Conservation (phyloP, 352 stramenopile genomes). For the Pythium vanterpoolii region DNA sequence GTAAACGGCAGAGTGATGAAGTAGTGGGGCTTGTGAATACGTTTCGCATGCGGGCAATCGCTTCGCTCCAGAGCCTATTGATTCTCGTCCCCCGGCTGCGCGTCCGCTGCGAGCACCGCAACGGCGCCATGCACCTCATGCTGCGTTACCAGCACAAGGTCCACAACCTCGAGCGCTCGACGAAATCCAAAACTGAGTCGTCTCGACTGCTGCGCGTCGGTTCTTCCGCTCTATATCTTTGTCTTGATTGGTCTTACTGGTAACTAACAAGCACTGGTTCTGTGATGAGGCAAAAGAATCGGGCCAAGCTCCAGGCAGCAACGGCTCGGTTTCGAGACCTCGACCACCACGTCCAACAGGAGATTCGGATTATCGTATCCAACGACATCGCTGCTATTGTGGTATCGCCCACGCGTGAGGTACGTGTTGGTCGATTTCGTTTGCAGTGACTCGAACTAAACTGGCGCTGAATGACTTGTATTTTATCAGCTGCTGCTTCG, state of each 20-base stretch:
- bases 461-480: background rate
- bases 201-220: constrained; percentile 50
- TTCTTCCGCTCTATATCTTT: constrained; percentile 6
- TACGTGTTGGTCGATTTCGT: constrained; percentile 4
- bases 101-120: constrained; percentile 65
- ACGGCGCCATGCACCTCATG: constrained; percentile 51
- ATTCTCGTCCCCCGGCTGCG: constrained; percentile 51
- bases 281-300: constrained; percentile 44
- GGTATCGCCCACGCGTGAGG: constrained; percentile 37
- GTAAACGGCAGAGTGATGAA: constrained; percentile 4
- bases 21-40: constrained; percentile 34
- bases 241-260: background rate
- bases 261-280: background rate
- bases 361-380: constrained; percentile 39
- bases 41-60: constrained; percentile 54
- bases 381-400: constrained; percentile 37
- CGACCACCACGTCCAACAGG: constrained; percentile 42
- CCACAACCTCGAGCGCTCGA: constrained; percentile 36
- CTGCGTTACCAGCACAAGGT: constrained; percentile 62
- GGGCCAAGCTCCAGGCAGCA: constrained; percentile 53
- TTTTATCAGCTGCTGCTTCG: constrained; percentile 8
- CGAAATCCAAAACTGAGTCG: constrained; percentile 36
- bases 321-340: constrained; percentile 59
- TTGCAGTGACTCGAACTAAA: constrained; percentile 1
- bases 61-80: constrained; percentile 56